Base-by-base conservation (phyloP, 768 basidiomycete genomes). In the Serendipita sp. region DNA sequence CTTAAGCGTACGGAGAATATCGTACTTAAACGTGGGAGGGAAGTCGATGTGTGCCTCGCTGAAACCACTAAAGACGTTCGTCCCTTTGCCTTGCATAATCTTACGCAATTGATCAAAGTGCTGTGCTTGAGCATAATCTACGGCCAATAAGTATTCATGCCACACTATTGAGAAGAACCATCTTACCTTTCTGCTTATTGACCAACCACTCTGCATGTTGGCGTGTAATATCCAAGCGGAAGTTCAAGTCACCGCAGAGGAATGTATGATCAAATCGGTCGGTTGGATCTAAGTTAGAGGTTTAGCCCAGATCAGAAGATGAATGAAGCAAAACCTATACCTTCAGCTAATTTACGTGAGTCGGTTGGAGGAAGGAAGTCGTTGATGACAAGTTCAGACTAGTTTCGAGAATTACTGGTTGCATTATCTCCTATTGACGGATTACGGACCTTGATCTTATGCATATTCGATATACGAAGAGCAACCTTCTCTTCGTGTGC, bases 191-290 rank as follows among this genome's bases (percentile, higher is more conserved):
- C 77, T 85, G 84, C 41, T 83, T 82, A 30, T 89, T 83, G 66
- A 94, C 84, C 2, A 97, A 77, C 92, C 93, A 96, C 73, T 97
- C 94, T 3, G 93, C 93, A 71, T 97, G 94, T 11, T 94, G 75
- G 16, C 94, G 81, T 3, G 92, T 87, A 51, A 96, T 83, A 68
- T 94, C 86, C 58, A 96, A 75, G 38, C 94, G 81, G 71, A 96
- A 96, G 73, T 95, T 97, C 56, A 93, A 81, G 72, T 96, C 94
- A 2, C 93, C 94, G 69, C 84, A 89, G 48, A 94, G 79, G 72
- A 95, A 96, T 0, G 88, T 83, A 66, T 85, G 85, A 72, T 97
- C 94, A 70, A 93, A 96, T 68, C 81, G 83, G 70, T 95, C 91
- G 0, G 89, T 91, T 52, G 91, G 74, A 70, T 95, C 91, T 85